Base-by-base conservation (phyloP, 139 green algal genomes). In the Haematococcus sp. region DNA sequence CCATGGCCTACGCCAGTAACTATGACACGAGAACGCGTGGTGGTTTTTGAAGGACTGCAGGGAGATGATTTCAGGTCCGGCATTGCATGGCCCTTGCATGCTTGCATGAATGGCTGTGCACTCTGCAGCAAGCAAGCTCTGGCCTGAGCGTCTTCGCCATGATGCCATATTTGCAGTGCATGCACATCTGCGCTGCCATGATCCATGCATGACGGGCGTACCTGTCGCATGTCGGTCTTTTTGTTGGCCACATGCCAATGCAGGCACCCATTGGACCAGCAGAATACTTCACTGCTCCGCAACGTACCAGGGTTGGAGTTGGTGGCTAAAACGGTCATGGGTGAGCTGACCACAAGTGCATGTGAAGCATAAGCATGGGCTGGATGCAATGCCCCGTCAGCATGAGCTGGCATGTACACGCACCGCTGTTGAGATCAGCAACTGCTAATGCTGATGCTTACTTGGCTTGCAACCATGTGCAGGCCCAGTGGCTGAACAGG, bases 191-290 rank as follows among this genome's bases (percentile, higher is more conserved):
- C n/a, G n/a, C n/a, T n/a, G n/a, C n/a, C n/a, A n/a, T n/a, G n/a
- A n/a, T n/a, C n/a, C n/a, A n/a, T n/a, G n/a, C n/a, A n/a, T n/a
- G n/a, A n/a, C n/a, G n/a, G n/a, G n/a, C n/a, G n/a, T n/a, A n/a
- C n/a, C n/a, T n/a, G 4, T 32, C 54, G n/a, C 54, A 32, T 32
- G 7, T 27, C n/a, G 11, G 4, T 61, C 7, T 27, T 61, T 61
- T 7, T 61, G 54, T 61, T 61, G 54, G n/a, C 40, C 40, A 49
- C 40, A 7, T 76, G 34, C 32, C 3, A 35, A 4, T 77, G 15
- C 78, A 86, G 90, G 74, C 94, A 98, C 76, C 94, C 94, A 0
- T 84, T 98, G 23, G 94, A 98, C 83, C 89, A 93, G 80, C 92
- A 98, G 68, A 98, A 98, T 79, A 98, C 94, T 4, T 60, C 71